Conservation (phyloP, 495 filamentous ascomycete species). For the Astrothelium macrocarpum region DNA sequence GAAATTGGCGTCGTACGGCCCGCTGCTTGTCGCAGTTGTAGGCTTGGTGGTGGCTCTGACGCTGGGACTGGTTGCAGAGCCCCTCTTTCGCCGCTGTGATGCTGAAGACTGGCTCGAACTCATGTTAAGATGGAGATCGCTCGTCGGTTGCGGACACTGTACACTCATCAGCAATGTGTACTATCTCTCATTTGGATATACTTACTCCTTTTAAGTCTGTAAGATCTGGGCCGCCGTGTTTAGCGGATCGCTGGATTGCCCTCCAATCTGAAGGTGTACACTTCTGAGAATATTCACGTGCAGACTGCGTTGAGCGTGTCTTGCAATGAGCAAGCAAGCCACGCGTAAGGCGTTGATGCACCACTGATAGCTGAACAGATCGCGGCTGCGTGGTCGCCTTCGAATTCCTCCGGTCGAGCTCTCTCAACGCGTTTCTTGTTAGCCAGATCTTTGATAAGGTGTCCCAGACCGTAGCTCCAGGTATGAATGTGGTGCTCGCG, state of each 20-base stretch:
- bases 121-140: background rate
- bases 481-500: background rate
- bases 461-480: conserved; percentile 1
- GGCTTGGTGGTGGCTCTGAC: background rate
- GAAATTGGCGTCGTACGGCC: conserved; percentile 29
- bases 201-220: conserved; percentile 8
- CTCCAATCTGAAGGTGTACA: background rate
- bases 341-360: background rate
- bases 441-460: conserved; percentile 13
- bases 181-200: background rate
- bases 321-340: background rate
- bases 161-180: background rate
- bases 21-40: conserved; percentile 11
- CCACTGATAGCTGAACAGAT: background rate
- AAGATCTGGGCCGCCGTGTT: conserved; percentile 11
- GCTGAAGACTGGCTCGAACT: background rate
- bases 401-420: conserved; percentile 12
- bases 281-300: background rate
- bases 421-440: conserved; percentile 7
- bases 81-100: background rate
- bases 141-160: conserved; percentile 8
- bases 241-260: conserved; percentile 1
- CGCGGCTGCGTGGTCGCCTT: background rate
- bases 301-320: background rate
- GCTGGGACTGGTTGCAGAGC: background rate